Percentiles rank a stretch among this genome's conserved stretches.
Evolutionary conservation across 1,284 basidiomycete species (phyloP).

Genomic region (Tylopilus sp.): DNA sequence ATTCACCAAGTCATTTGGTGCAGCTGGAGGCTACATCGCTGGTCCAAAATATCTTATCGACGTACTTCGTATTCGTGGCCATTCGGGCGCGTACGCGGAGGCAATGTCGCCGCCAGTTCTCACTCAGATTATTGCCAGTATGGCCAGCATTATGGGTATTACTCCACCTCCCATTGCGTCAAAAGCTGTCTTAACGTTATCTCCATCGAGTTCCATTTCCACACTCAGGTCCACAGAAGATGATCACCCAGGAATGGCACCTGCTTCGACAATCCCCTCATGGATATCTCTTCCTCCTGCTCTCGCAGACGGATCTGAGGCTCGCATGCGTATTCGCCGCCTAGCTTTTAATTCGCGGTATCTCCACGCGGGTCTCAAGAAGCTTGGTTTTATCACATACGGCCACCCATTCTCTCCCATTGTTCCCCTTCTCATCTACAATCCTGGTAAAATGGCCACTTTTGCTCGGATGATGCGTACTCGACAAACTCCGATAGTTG

Average conservation of each 20-base stretch:
- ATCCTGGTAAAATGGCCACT: slow-evolving; percentile 88
- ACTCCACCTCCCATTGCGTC: slow-evolving; percentile 47
- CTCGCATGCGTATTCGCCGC: slow-evolving; percentile 74
- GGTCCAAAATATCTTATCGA: slow-evolving; percentile 80
- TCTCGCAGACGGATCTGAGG: slow-evolving; percentile 79
- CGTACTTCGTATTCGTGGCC: slow-evolving; percentile 75
- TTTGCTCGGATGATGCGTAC: slow-evolving; percentile 88
- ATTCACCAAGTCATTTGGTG: slow-evolving; percentile 98
- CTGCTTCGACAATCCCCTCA: slow-evolving; percentile 53
- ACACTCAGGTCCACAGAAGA: slow-evolving; percentile 32
- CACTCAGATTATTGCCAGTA: slow-evolving; percentile 86
- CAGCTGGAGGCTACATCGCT: slow-evolving; percentile 93
- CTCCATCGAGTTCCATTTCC: slow-evolving; percentile 33
- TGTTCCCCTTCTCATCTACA: slow-evolving; percentile 89
- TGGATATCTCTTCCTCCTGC: slow-evolving; percentile 70
- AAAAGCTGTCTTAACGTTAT: slow-evolving; percentile 18
- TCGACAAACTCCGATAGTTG: slow-evolving; percentile 74
- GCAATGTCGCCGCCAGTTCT: slow-evolving; percentile 88
- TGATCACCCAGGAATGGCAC: slow-evolving; percentile 63
- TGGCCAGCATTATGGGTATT: slow-evolving; percentile 96
- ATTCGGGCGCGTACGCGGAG: slow-evolving; percentile 87
- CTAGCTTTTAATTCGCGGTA: slow-evolving; percentile 96
- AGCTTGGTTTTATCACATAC: slow-evolving; percentile 96
- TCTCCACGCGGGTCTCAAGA: slow-evolving; percentile 80
- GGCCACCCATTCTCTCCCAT: slow-evolving; percentile 91